Evolutionary conservation across 108 stramenopile genomes (phyloP), one percentile per base, ranked within the genome.

Genomic region (Schizochytrium sp.): DNA sequence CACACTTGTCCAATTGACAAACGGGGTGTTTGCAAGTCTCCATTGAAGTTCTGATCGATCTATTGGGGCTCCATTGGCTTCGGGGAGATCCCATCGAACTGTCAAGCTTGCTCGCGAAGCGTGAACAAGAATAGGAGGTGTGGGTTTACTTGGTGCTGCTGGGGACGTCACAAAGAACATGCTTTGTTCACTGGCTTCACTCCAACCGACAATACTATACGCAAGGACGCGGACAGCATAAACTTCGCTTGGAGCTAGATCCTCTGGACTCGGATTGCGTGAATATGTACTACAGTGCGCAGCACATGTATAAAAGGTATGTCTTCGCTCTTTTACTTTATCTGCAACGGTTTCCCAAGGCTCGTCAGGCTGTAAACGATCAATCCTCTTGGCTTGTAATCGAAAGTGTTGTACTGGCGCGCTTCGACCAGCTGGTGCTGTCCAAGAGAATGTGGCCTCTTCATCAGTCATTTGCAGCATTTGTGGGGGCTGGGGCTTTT

Each of bases 121-220:
- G 47, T 53, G 50, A 28, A 83, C 5, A 10, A 83, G 28, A 38
- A 17, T 47, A 5, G 76, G 76, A 10, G 76, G 53, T 5, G 49
- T 53, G 0, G 76, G 76, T 55, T 40, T 83, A 53, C 76, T 10
- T 5, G 76, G 76, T n/a, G 76, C 76, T 5, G 76, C 76, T 38
- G 76, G 50, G 5, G 76, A 49, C 5, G 76, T 83, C 2, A 55
- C 50, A 49, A 83, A 55, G 28, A 83, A n/a, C 2, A n/a, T 17
- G 47, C 76, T 83, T 28, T 49, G 76, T 2, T 55, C 50, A 3
- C 76, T 83, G 12, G 76, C 3, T 28, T 83, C 76, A 55, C 76
- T 83, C 76, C 76, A 83, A 5, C 76, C 76, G n/a, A 83, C 76
- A 28, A 83, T 83, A 2, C 76, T 83, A 83, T 83, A 55, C 28